Evolutionary conservation across 2,329 filamentous ascomycete species (phyloP).

Genomic region (Cercospora canescens): DNA sequence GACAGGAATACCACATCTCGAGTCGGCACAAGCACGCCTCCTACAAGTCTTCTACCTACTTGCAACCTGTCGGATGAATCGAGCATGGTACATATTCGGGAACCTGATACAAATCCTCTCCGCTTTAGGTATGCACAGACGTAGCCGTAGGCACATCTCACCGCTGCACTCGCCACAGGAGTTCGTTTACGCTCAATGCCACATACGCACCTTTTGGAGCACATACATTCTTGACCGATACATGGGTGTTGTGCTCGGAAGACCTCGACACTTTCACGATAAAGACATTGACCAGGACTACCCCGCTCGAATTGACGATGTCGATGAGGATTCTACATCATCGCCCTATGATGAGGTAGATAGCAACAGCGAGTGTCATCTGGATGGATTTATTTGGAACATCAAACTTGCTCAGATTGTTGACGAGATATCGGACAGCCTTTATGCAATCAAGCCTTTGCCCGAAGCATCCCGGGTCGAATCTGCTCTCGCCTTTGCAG

Average conservation of each 20-base stretch:
- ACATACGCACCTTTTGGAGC: constrained; percentile 63
- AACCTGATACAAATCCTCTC: background rate
- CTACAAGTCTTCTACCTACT: background rate
- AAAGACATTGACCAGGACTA: constrained; percentile 53
- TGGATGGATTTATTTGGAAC: constrained; percentile 43
- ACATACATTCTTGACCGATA: constrained; percentile 65
- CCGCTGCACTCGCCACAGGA: background rate
- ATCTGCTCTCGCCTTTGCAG: background rate
- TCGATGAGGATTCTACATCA: constrained; percentile 31
- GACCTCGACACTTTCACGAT: constrained; percentile 62
- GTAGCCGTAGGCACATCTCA: background rate
- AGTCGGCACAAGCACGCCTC: background rate
- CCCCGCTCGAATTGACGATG: background rate
- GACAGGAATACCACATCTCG: background rate
- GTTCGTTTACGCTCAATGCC: constrained; percentile 41
- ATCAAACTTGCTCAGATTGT: constrained; percentile 3
- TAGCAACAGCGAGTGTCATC: constrained; percentile 57
- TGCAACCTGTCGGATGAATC: background rate
- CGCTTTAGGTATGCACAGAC: background rate
- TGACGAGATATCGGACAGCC: background rate
- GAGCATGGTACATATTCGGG: background rate
- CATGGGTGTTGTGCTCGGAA: constrained; percentile 62
- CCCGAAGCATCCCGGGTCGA: background rate
- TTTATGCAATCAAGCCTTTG: constrained; percentile 40
- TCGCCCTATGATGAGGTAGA: constrained; percentile 58